These are phyloP conservation scores for Talaromyces ruber DNA, from an alignment of 495 filamentous ascomycete genomes.

Conservation along the genomic window DNA sequence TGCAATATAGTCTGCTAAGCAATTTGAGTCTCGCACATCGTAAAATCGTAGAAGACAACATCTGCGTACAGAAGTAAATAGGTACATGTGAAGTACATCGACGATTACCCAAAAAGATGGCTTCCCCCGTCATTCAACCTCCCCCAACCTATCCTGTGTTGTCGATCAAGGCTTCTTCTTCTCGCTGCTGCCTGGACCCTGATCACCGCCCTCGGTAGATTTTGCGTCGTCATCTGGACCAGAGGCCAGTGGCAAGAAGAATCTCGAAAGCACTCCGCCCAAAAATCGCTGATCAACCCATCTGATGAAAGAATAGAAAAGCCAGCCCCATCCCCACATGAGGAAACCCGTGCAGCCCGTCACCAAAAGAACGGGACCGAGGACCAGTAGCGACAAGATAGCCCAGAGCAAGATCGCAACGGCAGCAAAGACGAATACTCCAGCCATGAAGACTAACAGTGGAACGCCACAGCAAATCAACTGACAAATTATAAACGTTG, in stretches of 20 bases:
- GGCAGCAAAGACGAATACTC: slow-evolving; percentile 26
- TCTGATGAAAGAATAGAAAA: slow-evolving; percentile 27
- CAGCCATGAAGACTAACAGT: slow-evolving; percentile 25
- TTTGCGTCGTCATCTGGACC: slow-evolving; percentile 2
- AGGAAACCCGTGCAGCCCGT: slow-evolving; percentile 28
- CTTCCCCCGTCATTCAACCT: neutral
- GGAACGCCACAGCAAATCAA: slow-evolving; percentile 30
- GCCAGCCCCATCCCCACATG: slow-evolving; percentile 34
- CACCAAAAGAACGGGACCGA: slow-evolving; percentile 28
- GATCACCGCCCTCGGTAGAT: neutral
- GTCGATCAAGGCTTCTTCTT: neutral
- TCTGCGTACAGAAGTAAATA: neutral
- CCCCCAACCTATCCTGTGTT: no score
- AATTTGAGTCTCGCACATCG: neutral
- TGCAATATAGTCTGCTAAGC: neutral
- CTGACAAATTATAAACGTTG: slow-evolving; percentile 29
- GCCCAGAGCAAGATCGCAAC: slow-evolving; percentile 26
- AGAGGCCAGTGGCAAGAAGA: slow-evolving; percentile 18
- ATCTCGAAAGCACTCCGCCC: slow-evolving; percentile 23
- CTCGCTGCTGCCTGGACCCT: slow-evolving; percentile 1
- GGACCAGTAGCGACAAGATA: slow-evolving; percentile 26
- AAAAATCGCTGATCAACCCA: slow-evolving; percentile 27
- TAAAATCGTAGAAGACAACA: neutral
- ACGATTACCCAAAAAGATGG: neutral
- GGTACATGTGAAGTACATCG: neutral